A percentile compares a stretch with the other conserved stretches of the same genome.
Evolutionary conservation across 805 yeast species (phyloP).

Genomic region (Saccharomycopsis malanga): DNA sequence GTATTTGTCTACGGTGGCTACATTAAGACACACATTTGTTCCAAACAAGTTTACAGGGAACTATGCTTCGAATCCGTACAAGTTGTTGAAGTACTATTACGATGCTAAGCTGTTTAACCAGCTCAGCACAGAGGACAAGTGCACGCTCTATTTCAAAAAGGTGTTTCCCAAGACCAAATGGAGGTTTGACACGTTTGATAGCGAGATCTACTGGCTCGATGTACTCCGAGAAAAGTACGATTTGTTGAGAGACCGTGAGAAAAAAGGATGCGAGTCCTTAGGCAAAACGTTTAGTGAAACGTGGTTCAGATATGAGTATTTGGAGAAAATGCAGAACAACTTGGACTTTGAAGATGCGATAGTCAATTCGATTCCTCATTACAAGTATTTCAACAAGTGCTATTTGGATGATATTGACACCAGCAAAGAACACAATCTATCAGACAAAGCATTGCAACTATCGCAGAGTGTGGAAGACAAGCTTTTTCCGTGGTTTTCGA

Average conservation of each 20-base stretch:
- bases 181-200: constrained; percentile 18
- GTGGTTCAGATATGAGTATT: constrained; percentile 19
- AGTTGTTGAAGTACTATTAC: constrained; percentile 15
- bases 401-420: constrained; percentile 13
- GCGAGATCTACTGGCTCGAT: constrained; percentile 19
- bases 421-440: constrained; percentile 30
- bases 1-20: constrained; percentile 12
- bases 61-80: constrained; percentile 17
- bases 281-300: constrained; percentile 20
- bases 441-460: constrained; percentile 34
- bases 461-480: constrained; percentile 31
- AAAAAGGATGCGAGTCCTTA: constrained; percentile 9
- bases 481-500: constrained; percentile 35
- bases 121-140: constrained; percentile 15
- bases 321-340: constrained; percentile 20
- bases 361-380: constrained; percentile 19
- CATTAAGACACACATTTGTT: constrained; percentile 11
- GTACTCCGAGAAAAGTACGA: constrained; percentile 20
- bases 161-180: constrained; percentile 20
- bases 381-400: constrained; percentile 21
- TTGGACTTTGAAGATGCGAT: constrained; percentile 18
- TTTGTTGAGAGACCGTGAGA: constrained; percentile 16
- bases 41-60: constrained; percentile 15
- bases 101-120: constrained; percentile 12
- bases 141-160: constrained; percentile 14